phyloP scores from a whole-genome alignment of 2,329 filamentous ascomycete species.

The Elsinoe arachidis region DNA sequence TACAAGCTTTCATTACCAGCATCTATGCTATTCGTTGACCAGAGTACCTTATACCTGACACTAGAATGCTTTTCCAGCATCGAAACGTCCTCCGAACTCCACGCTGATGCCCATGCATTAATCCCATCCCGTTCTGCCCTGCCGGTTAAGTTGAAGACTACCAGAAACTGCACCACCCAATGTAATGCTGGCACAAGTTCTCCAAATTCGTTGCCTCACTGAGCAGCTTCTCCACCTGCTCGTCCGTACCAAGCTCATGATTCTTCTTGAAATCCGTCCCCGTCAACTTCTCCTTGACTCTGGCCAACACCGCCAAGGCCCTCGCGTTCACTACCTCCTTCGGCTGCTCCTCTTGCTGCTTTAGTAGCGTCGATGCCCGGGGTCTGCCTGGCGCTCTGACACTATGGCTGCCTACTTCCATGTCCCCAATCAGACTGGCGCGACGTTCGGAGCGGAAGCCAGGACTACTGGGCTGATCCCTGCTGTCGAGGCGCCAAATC shows the following conservation, averaged over 20 bases:
- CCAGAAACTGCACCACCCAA: slow-evolving; percentile 99
- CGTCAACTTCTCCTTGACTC: slow-evolving; percentile 92
- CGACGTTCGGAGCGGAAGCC: slow-evolving; percentile 54
- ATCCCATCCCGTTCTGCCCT: slow-evolving; percentile 4
- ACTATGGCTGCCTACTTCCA: slow-evolving; percentile 7
- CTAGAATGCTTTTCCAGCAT: not conserved
- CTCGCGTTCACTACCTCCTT: slow-evolving; percentile 85
- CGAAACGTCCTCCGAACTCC: not conserved
- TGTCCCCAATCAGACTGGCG: slow-evolving; percentile 47
- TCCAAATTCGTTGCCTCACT: slow-evolving; percentile 93
- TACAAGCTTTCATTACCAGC: no score
- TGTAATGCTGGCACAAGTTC: slow-evolving; percentile 97
- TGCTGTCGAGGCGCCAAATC: slow-evolving; percentile 76
- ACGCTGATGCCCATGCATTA: not conserved
- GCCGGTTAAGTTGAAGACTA: slow-evolving; percentile 39
- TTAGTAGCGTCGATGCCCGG: not conserved
- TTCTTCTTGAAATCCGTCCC: slow-evolving; percentile 82
- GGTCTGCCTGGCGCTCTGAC: slow-evolving; percentile 3
- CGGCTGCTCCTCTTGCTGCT: slow-evolving; percentile 26
- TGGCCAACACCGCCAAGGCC: slow-evolving; percentile 80
- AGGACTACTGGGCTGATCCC: slow-evolving; percentile 52
- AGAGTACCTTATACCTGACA: not conserved
- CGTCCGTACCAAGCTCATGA: slow-evolving; percentile 74
- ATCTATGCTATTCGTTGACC: not conserved
- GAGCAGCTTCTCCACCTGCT: slow-evolving; percentile 90